Percentiles rank a stretch among this genome's conserved stretches.
phyloP scores from a whole-genome alignment of 192 early-diverging fungal species.

The Kappamyces sp. region DNA sequence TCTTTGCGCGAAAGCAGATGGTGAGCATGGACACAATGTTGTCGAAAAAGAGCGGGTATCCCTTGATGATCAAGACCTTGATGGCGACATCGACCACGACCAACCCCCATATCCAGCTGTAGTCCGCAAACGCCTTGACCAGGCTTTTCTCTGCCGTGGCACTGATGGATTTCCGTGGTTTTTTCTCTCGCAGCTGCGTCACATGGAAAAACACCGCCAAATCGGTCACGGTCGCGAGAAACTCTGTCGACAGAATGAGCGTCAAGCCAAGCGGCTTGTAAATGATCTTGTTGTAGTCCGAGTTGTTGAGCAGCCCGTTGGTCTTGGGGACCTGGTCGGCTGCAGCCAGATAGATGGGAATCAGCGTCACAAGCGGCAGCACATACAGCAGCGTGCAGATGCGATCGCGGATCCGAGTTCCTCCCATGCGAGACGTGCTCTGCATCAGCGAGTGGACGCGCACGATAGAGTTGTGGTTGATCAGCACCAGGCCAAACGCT shows the following conservation, averaged over 20 bases:
- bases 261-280: conserved; percentile 8
- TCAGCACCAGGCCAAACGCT: neutral
- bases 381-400: conserved; percentile 3
- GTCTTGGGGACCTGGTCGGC: neutral
- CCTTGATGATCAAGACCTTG: conserved; percentile 1
- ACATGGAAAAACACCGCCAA: neutral
- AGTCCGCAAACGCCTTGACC: neutral
- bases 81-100: conserved; percentile 2
- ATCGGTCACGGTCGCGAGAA: conserved; percentile 14
- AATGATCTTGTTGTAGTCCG: neutral
- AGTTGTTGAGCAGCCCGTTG: too few species aligned
- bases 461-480: conserved; percentile 16
- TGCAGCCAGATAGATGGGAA: conserved; percentile 10
- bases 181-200: too few species aligned
- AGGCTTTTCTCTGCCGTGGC: neutral
- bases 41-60: conserved; percentile 16
- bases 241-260: conserved; percentile 3
- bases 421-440: conserved; percentile 1
- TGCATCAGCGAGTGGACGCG: neutral
- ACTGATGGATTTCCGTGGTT: too few species aligned
- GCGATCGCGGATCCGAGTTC: neutral
- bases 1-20: neutral
- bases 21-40: conserved; percentile 5
- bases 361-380: conserved; percentile 8
- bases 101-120: conserved; percentile 4